Percentiles rank a stretch among this genome's conserved stretches.
Evolutionary conservation across 140 eudicot genomes (phyloP).

Genomic region (Anethum foeniculum): DNA sequence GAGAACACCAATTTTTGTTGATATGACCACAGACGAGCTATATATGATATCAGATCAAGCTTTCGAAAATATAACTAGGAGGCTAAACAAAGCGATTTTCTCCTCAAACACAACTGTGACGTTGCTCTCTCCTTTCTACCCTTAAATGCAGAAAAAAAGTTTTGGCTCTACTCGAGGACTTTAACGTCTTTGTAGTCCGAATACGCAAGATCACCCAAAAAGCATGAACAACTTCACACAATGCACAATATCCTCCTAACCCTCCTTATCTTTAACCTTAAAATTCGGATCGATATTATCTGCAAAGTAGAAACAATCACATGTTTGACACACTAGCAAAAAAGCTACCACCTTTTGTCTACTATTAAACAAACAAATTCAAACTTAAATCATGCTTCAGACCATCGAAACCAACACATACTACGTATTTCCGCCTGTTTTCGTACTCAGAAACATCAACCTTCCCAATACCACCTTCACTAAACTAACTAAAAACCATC

Average conservation of each 20-base stretch:
- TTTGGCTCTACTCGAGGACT: background rate
- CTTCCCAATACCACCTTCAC: background rate
- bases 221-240: constrained; percentile 26
- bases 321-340: constrained; percentile 9
- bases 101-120: background rate
- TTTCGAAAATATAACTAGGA: background rate
- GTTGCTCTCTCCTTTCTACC: constrained; percentile 15
- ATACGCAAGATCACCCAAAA: constrained; percentile 22
- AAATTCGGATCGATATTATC: constrained; percentile 11
- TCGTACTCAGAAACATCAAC: background rate
- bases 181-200: constrained; percentile 9
- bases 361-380: constrained; percentile 4
- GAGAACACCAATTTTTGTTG: background rate
- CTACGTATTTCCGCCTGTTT: background rate
- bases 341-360: background rate
- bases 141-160: constrained; percentile 21
- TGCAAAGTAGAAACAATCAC: constrained; percentile 19
- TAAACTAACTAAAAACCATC: background rate
- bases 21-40: background rate
- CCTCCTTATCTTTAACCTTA: constrained; percentile 19
- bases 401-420: background rate
- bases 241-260: constrained; percentile 14
- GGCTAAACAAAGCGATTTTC: constrained; percentile 6
- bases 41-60: constrained; percentile 15
- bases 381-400: background rate